phyloP scores from a whole-genome alignment of 495 filamentous ascomycete species.

The Endocarpon pusillum region DNA sequence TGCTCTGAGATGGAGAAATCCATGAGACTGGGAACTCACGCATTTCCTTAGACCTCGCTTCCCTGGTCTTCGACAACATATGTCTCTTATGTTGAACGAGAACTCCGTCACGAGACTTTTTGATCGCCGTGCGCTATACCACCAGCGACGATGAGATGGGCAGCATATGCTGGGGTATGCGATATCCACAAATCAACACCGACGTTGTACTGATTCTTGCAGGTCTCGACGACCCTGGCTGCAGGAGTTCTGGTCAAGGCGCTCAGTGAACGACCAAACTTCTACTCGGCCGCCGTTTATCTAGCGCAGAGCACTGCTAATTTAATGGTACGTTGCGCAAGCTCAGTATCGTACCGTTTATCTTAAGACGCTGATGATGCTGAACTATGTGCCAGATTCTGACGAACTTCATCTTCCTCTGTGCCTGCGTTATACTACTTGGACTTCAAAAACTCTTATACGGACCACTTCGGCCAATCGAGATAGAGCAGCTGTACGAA shows the following conservation, averaged over 20 bases:
- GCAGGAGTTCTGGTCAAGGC: conserved; percentile 71
- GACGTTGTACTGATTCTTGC: conserved; percentile 1
- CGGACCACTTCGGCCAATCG: conserved; percentile 77
- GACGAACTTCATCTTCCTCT: conserved; percentile 68
- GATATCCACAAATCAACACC: background rate
- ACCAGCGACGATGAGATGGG: conserved; percentile 35
- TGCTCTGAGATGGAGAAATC: too few relatives aligned
- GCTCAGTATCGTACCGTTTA: background rate
- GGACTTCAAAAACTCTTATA: conserved; percentile 82
- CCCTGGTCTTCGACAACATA: too few relatives aligned
- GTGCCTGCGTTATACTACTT: conserved; percentile 60
- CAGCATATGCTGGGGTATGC: conserved; percentile 34
- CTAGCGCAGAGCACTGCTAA: conserved; percentile 89
- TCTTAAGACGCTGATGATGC: background rate
- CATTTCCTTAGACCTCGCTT: too few relatives aligned
- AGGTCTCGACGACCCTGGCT: conserved; percentile 66
- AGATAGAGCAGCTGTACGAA: conserved; percentile 93
- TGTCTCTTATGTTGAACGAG: too few relatives aligned
- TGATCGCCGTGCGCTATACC: too few relatives aligned
- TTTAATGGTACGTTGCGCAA: conserved; percentile 49
- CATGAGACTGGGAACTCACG: too few relatives aligned
- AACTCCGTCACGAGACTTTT: too few relatives aligned
- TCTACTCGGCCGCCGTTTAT: conserved; percentile 94
- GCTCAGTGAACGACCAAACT: conserved; percentile 86
- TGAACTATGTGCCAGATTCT: conserved; percentile 44